Evolutionary conservation across 441 rosid genomes (phyloP), one percentile per base, ranked within the genome.

Genomic region (Erysimum cheiri): DNA sequence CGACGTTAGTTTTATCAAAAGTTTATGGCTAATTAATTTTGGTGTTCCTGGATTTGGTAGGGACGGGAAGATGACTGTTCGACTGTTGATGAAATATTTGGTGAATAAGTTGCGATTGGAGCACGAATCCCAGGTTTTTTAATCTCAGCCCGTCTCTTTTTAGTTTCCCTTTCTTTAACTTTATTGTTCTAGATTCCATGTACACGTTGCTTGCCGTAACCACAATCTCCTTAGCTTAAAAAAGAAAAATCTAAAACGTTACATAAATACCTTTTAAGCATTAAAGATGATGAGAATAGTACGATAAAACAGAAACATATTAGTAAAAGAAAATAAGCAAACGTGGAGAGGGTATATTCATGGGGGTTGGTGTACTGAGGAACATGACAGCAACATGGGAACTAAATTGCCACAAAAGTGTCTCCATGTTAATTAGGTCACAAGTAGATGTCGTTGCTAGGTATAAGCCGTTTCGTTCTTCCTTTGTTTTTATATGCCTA

Each of bases 21-120:
- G 33, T 48, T 40, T 60, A 28, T 69, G 33, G 58, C 65, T 62
- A 29, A 37, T 70, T 19, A 32, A 39, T n/a, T 62, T 59, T 29
- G 65, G 40, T 74, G 63, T 64, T 70, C 71, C 44, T 58, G 43
- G 70, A 67, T 74, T 77, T 26, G 58, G 62, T 76, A 92, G 99
- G 88, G 99, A 95, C 68, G 96, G 95, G 76, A 89, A 88, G 78
- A 95, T 91, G 99, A 92, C 98, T 49, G 89, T 95, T 79, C 84
- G 90, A 64, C 76, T 95, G 73, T 69, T 95, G 85, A 85, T 85
- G 87, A 95, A 89, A 87, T 95, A 95, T 82, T 81, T 95, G 86
- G 97, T 82, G 78, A 90, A 85, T 84, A 95, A 92, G 87, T 90
- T 95, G 85, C 84, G 84, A 79, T 79, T 92, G 83, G 98, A 89